Conservation (phyloP, 2,329 filamentous ascomycete species). For the Alternaria brassicicola region DNA sequence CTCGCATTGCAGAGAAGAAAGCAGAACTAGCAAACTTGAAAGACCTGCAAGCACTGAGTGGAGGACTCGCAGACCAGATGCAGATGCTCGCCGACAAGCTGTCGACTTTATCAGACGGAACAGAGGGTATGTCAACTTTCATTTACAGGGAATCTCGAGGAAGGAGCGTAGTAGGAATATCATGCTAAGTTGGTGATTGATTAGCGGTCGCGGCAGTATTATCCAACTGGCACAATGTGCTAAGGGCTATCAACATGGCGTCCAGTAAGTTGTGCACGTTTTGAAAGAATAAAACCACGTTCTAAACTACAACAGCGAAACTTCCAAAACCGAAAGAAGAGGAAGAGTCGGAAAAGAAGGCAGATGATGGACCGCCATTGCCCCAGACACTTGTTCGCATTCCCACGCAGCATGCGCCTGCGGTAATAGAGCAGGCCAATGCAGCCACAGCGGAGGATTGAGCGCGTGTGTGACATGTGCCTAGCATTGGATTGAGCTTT, state of each 20-base stretch:
- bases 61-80: slow-evolving; percentile 80
- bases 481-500: not conserved
- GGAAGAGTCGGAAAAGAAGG: slow-evolving; percentile 50
- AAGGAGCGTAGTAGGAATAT: not conserved
- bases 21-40: slow-evolving; percentile 79
- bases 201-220: slow-evolving; percentile 82
- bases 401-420: slow-evolving; percentile 71
- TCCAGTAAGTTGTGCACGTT: slow-evolving; percentile 64
- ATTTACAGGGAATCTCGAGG: not conserved
- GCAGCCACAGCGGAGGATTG: slow-evolving; percentile 41
- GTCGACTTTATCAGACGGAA: slow-evolving; percentile 77
- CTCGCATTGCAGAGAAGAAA: slow-evolving; percentile 85
- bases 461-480: slow-evolving; percentile 18
- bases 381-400: slow-evolving; percentile 86
- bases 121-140: slow-evolving; percentile 65
- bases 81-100: slow-evolving; percentile 80
- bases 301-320: slow-evolving; percentile 61
- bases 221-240: slow-evolving; percentile 86
- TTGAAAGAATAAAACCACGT: not conserved
- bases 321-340: slow-evolving; percentile 65
- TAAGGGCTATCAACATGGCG: slow-evolving; percentile 85
- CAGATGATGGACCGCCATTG: slow-evolving; percentile 59
- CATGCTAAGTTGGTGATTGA: slow-evolving; percentile 27
- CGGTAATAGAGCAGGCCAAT: slow-evolving; percentile 43
- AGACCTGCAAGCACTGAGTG: slow-evolving; percentile 78